Conservation (phyloP, 495 filamentous ascomycete species). For the Lophiotrema nucula region DNA sequence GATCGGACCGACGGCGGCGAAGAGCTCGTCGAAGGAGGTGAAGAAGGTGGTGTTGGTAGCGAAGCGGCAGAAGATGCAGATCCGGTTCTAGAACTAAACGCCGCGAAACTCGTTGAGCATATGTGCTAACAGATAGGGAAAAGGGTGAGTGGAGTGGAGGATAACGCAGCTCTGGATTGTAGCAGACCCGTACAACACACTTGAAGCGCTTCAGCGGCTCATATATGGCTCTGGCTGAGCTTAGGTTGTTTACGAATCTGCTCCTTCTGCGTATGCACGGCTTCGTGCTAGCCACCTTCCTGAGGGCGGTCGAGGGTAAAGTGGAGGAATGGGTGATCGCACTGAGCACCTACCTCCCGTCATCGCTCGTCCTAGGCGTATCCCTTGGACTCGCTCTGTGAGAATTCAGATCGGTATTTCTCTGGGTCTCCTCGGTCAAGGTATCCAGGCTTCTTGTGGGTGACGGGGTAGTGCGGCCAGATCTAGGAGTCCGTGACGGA, state of each 20-base stretch:
- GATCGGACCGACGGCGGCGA: neutral
- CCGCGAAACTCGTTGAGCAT: neutral
- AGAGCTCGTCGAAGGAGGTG: neutral
- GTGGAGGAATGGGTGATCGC: neutral
- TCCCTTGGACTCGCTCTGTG: constrained; percentile 6
- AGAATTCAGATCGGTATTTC: constrained; percentile 31
- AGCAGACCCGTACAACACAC: too few species aligned
- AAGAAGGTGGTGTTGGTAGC: neutral
- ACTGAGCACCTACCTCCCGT: constrained; percentile 18
- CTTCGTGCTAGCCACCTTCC: too few species aligned
- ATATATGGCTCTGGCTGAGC: too few species aligned
- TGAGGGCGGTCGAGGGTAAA: too few species aligned
- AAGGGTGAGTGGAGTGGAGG: neutral
- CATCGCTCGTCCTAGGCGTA: constrained; percentile 8
- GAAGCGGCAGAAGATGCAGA: neutral
- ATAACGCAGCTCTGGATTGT: too few species aligned
- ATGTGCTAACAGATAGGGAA: neutral
- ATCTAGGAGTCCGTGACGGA: constrained; percentile 21
- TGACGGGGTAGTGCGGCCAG: constrained; percentile 8
- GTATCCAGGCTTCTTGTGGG: constrained; percentile 27
- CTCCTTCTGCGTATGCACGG: too few species aligned
- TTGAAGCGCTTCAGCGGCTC: too few species aligned
- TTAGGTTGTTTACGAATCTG: too few species aligned
- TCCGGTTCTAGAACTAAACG: constrained; percentile 1
- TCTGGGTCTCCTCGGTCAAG: constrained; percentile 27